These are phyloP conservation scores for Euphrasia arctica DNA, from an alignment of 305 asterid species.

Conservation along the genomic window DNA sequence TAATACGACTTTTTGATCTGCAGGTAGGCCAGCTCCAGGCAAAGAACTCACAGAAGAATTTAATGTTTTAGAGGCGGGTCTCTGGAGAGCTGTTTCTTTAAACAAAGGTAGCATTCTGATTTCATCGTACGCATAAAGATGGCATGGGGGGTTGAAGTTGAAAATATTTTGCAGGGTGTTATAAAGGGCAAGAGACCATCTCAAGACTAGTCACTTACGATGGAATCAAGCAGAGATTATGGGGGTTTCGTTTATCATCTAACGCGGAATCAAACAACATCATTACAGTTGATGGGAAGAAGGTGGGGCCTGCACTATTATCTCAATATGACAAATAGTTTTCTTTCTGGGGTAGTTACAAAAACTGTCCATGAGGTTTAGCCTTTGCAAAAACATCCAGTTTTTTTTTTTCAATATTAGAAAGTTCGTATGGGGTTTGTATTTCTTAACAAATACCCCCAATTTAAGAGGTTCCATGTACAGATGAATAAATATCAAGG, in stretches of 20 bases:
- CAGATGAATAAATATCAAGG: not conserved
- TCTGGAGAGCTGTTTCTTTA: constrained; percentile 87
- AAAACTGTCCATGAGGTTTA: not conserved
- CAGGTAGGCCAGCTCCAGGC: constrained; percentile 95
- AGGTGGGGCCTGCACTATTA: constrained; percentile 43
- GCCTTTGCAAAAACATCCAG: not conserved
- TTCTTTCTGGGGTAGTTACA: not conserved
- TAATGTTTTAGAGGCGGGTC: constrained; percentile 92
- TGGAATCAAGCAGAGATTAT: constrained; percentile 85
- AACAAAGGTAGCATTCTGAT: constrained; percentile 56
- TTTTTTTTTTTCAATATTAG: not conserved
- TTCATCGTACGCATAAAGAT: constrained; percentile 1
- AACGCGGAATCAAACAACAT: constrained; percentile 69
- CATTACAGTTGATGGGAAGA: constrained; percentile 71
- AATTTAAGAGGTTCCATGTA: not conserved
- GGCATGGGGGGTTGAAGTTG: constrained; percentile 23
- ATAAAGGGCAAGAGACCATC: constrained; percentile 97
- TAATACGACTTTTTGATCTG: constrained; percentile 28
- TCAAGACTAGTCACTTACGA: constrained; percentile 88
- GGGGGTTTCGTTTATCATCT: constrained; percentile 80
- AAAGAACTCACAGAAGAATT: constrained; percentile 87
- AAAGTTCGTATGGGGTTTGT: not conserved
- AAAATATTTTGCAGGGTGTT: constrained; percentile 63
- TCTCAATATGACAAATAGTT: constrained; percentile 21
- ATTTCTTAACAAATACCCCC: not conserved